Base-by-base conservation (phyloP, 2,329 filamentous ascomycete species). In the Aspergillaceae sp. region DNA sequence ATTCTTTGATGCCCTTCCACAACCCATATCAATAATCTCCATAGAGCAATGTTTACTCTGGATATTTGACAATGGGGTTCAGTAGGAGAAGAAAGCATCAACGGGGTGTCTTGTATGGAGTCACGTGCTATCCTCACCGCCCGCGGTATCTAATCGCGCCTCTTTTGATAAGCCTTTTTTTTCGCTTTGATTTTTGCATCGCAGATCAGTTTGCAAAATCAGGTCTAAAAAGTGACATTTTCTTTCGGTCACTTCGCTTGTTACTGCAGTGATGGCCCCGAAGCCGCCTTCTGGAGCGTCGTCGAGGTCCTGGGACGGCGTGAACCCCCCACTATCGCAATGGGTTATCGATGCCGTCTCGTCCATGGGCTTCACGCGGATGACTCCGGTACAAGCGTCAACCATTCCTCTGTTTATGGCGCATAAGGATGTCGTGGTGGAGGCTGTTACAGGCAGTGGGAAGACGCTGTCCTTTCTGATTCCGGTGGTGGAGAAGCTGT, bases 381-480 rank as follows among this genome's bases (percentile, higher is more conserved):
- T 92, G 77, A 96, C 90, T 3, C 91, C 91, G 1, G 90, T 96
- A n/a, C 91, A 97, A 70, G 87, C 90, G 40, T 91, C 88, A 48
- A 85, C 87, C 4, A 85, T 96, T 54, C 88, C 89, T 8, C 78
- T 95, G 43, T 92, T 95, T 63, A 83, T 90, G 69, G 83, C 82
- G 43, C 86, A 94, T 64, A 94, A 94, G 61, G 89, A 95, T 66
- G 87, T 94, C 4, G 89, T 95, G 1, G 89, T 95, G 4, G 88
- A 94, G 72, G 88, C 88, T 30, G 89, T 94, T 3, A 95, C 89
- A 2, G 89, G 90, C 8, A 92, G 86, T 65, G 89, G 89, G 49
- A 95, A 96, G 70, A 95, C 89, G 0, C 73, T 95, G 29, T 79
- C 87, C 1, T 98, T 91, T 59, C 71, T 94, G 32, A 83, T 96